Percentiles rank a stretch among this genome's conserved stretches.
phyloP scores from a whole-genome alignment of 2,329 filamentous ascomycete genomes.

The Aspergillus carbonarius region DNA sequence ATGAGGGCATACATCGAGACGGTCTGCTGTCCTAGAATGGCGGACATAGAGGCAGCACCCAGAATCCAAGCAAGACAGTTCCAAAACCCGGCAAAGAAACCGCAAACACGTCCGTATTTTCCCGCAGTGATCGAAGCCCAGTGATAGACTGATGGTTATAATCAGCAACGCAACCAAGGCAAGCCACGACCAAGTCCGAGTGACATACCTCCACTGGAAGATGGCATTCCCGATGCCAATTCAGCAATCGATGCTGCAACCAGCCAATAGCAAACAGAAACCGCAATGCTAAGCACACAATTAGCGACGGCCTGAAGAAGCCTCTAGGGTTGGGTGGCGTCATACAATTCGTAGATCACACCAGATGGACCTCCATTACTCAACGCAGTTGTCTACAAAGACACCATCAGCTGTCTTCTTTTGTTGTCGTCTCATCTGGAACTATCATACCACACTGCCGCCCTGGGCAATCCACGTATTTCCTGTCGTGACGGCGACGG shows the following conservation, averaged over 20 bases:
- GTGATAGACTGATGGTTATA: constrained; percentile 53
- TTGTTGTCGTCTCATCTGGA: not conserved
- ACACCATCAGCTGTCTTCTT: not conserved
- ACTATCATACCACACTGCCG: constrained; percentile 56
- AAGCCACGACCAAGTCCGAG: not conserved
- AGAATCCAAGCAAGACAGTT: constrained; percentile 58
- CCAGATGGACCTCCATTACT: constrained; percentile 63
- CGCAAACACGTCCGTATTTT: constrained; percentile 53
- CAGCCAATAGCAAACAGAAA: constrained; percentile 56
- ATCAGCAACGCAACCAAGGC: not conserved
- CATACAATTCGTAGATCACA: constrained; percentile 61
- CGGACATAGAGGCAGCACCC: constrained; percentile 58
- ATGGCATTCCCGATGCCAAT: constrained; percentile 62
- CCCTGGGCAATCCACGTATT: constrained; percentile 66
- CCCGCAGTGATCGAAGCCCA: constrained; percentile 62
- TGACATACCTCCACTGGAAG: constrained; percentile 52
- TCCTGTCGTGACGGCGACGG: constrained; percentile 61
- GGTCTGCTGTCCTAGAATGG: constrained; percentile 59
- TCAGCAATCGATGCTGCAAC: constrained; percentile 61
- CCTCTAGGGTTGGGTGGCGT: not conserved
- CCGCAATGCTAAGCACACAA: constrained; percentile 35
- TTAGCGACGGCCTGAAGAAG: constrained; percentile 8
- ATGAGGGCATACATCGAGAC: constrained; percentile 63
- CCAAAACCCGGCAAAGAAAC: constrained; percentile 49
- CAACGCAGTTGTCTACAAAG: constrained; percentile 48